Base-by-base conservation (phyloP, 83 land plant genomes). In the Thuja plicata region DNA sequence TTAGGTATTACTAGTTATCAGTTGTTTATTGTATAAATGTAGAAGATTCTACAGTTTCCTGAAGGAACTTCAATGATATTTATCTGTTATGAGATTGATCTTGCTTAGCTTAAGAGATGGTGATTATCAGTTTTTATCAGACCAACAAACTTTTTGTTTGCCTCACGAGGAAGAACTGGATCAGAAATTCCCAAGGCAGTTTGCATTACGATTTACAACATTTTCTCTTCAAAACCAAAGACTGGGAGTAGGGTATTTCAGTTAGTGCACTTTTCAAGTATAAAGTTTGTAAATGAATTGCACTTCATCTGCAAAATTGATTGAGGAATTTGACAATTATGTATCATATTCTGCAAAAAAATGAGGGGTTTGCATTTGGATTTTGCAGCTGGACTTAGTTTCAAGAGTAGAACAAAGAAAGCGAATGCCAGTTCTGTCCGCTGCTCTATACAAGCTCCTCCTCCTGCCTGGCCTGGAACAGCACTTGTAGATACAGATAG, bases 401-500 rank as follows among this genome's bases (percentile, higher is more conserved):
- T 90, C 86, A 91, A 85, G 90, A 92, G 92, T 73, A 91, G 89
- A 79, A 93, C 89, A 35, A 91, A n/a, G 57, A 85, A 77, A 45
- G 45, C 50, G 10, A n/a, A 62, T 90, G 89, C 71, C 4, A 90
- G 89, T 55, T 87, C 89, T 66, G 88, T 91, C 37, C 80, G 86
- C 16, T 95, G 98, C 90, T 96, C 93, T 12, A 89, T 89, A 57
- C 93, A 90, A 86, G 89, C 55, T 30, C 94, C 95, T n/a, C 99
- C 97, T 79, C 93, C 99, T 38, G 99, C 99, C 5, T 98, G 99
- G 99, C 99, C 99, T 79, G 99, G 99, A 60, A 89, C 95, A 62
- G 99, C 98, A 70, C 92, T 94, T 90, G 90, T 84, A 15, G 97
- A 93, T 79, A 89, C 90, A 27, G 94, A 86, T 3, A 92, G 90